A percentile compares a stretch with the other conserved stretches of the same genome.
These are phyloP conservation scores for Mycena kentingensis DNA, from an alignment of 768 basidiomycete species.

Conservation along the genomic window DNA sequence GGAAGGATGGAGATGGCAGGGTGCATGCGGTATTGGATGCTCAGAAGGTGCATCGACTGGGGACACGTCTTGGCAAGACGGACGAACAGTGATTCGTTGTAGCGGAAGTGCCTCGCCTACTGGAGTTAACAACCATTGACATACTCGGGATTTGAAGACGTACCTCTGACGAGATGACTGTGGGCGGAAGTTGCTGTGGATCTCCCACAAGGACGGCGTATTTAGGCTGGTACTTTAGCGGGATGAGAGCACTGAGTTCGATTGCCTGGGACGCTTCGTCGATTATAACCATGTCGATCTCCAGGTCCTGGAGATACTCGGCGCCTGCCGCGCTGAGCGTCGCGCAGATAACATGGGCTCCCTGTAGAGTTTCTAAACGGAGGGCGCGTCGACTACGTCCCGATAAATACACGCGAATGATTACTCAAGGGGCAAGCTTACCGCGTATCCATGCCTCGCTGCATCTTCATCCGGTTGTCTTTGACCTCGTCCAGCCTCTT, in stretches of 20 bases:
- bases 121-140: neutral
- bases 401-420: neutral
- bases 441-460: slow-evolving; percentile 75
- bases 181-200: slow-evolving; percentile 95
- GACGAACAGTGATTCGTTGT: slow-evolving; percentile 93
- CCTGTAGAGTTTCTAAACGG: slow-evolving; percentile 73
- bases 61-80: slow-evolving; percentile 79
- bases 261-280: slow-evolving; percentile 98
- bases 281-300: slow-evolving; percentile 95
- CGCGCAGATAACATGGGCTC: slow-evolving; percentile 92
- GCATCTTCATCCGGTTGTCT: slow-evolving; percentile 81
- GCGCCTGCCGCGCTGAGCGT: slow-evolving; percentile 95
- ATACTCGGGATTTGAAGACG: slow-evolving; percentile 6
- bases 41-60: slow-evolving; percentile 88
- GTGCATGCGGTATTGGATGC: slow-evolving; percentile 99
- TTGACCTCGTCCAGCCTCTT: slow-evolving; percentile 74
- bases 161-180: slow-evolving; percentile 55
- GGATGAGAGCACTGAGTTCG: slow-evolving; percentile 93
- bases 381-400: slow-evolving; percentile 60
- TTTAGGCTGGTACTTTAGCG: slow-evolving; percentile 81
- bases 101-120: slow-evolving; percentile 69
- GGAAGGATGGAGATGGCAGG: slow-evolving; percentile 92
- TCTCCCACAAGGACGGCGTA: slow-evolving; percentile 95
- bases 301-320: slow-evolving; percentile 76
- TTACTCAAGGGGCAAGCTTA: neutral